phyloP scores from a whole-genome alignment of 495 filamentous ascomycete genomes.

The Penicillium chermesinum region DNA sequence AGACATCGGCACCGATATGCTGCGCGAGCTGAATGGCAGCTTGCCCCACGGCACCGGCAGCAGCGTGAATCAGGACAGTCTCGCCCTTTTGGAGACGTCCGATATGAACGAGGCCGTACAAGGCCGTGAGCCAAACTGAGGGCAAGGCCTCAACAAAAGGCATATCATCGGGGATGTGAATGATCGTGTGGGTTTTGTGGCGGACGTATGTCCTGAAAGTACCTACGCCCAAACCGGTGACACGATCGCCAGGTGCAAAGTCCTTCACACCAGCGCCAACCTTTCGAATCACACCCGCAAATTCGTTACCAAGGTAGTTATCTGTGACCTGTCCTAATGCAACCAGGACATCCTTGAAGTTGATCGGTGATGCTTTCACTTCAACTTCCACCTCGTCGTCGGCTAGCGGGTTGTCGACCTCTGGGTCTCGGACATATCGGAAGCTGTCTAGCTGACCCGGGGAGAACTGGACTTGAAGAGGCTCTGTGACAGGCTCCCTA shows the following conservation, averaged over 20 bases:
- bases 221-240: conserved; percentile 45
- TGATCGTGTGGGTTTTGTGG: conserved; percentile 19
- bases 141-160: conserved; percentile 52
- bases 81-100: conserved; percentile 42
- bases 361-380: conserved; percentile 27
- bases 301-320: conserved; percentile 27
- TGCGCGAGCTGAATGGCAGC: conserved; percentile 56
- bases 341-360: conserved; percentile 36
- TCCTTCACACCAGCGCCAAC: conserved; percentile 42
- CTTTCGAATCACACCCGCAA: conserved; percentile 25
- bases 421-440: conserved; percentile 18
- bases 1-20: conserved; percentile 53
- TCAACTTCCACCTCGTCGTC: conserved; percentile 27
- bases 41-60: conserved; percentile 56
- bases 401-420: conserved; percentile 8
- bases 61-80: conserved; percentile 55
- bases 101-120: conserved; percentile 46
- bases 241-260: conserved; percentile 48
- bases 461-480: conserved; percentile 22
- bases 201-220: conserved; percentile 21
- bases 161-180: conserved; percentile 40
- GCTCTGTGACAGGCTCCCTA: conserved; percentile 18
- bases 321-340: conserved; percentile 31
- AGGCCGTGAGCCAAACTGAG: conserved; percentile 53
- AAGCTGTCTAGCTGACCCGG: conserved; percentile 31